Evolutionary conservation across 805 yeast genomes (phyloP).

Genomic region (Candida incommunis): DNA sequence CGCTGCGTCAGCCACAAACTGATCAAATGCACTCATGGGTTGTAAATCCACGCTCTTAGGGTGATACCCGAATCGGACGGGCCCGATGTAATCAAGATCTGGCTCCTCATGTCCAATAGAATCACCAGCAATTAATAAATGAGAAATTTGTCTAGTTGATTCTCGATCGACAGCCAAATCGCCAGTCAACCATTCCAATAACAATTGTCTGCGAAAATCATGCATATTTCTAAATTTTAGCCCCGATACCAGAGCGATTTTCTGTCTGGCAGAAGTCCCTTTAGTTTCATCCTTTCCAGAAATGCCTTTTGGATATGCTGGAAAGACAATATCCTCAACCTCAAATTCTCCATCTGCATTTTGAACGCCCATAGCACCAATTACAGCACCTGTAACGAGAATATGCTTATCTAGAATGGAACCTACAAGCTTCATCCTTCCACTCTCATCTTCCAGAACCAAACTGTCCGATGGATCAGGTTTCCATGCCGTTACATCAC

Average conservation of each 20-base stretch:
- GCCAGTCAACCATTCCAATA: slow-evolving; percentile 61
- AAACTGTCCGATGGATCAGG: slow-evolving; percentile 34
- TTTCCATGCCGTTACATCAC: slow-evolving; percentile 29
- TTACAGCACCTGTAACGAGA: slow-evolving; percentile 79
- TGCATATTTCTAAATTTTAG: slow-evolving; percentile 35
- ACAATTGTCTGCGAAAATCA: slow-evolving; percentile 27
- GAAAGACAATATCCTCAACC: slow-evolving; percentile 66
- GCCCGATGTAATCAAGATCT: slow-evolving; percentile 11
- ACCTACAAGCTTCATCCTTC: slow-evolving; percentile 64
- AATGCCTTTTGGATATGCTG: slow-evolving; percentile 31
- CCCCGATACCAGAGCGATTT: slow-evolving; percentile 67
- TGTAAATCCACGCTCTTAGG: slow-evolving; percentile 2
- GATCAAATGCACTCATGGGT: slow-evolving; percentile 31
- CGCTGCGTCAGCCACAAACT: slow-evolving; percentile 40
- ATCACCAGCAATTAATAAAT: slow-evolving; percentile 62
- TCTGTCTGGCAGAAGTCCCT: slow-evolving; percentile 12
- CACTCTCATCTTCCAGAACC: slow-evolving; percentile 85
- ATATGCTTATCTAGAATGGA: slow-evolving; percentile 33
- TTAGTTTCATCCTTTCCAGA: neutral
- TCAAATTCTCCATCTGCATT: slow-evolving; percentile 71
- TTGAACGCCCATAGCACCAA: slow-evolving; percentile 80
- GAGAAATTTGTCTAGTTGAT: slow-evolving; percentile 22
- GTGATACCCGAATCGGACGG: slow-evolving; percentile 8
- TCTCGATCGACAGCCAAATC: slow-evolving; percentile 33
- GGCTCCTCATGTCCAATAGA: slow-evolving; percentile 28